phyloP scores from a whole-genome alignment of 2,329 filamentous ascomycete species.

The Dactylellina leptospora region DNA sequence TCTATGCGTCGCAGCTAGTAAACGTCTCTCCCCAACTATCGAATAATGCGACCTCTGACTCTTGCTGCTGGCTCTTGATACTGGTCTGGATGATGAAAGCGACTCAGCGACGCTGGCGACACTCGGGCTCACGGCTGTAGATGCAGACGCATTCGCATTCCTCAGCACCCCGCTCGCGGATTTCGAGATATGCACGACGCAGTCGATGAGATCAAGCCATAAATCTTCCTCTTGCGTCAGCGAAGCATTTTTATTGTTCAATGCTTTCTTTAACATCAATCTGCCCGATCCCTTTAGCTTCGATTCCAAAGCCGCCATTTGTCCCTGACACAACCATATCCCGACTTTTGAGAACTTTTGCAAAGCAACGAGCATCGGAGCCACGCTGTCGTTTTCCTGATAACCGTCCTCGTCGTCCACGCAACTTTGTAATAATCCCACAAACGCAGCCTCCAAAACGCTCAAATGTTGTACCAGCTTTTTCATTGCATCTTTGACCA shows the following conservation, averaged over 20 bases:
- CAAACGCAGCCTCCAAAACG: constrained; percentile 79
- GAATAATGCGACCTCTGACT: constrained; percentile 48
- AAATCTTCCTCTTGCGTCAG: constrained; percentile 69
- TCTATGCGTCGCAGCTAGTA: constrained; percentile 74
- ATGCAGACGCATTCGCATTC: constrained; percentile 39
- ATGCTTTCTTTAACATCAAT: constrained; percentile 57
- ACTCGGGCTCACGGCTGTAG: constrained; percentile 34
- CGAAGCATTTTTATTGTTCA: constrained; percentile 56
- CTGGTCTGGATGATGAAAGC: constrained; percentile 39
- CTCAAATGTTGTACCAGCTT: constrained; percentile 81
- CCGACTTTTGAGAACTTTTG: constrained; percentile 92
- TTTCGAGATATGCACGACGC: constrained; percentile 67
- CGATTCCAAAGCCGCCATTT: constrained; percentile 71
- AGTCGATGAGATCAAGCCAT: constrained; percentile 73
- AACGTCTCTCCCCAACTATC: constrained; percentile 62
- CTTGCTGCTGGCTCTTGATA: constrained; percentile 61
- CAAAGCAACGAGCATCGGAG: constrained; percentile 77
- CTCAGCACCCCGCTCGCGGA: constrained; percentile 56
- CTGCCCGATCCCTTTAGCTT: constrained; percentile 55
- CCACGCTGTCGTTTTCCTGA: constrained; percentile 67
- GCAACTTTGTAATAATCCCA: constrained; percentile 72
- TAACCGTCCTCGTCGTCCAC: constrained; percentile 42
- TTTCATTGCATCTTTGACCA: constrained; percentile 82
- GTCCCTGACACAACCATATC: constrained; percentile 92
- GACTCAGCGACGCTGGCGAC: constrained; percentile 21